Evolutionary conservation across 352 stramenopile genomes (phyloP).

Genomic region (Plasmopara muralis): DNA sequence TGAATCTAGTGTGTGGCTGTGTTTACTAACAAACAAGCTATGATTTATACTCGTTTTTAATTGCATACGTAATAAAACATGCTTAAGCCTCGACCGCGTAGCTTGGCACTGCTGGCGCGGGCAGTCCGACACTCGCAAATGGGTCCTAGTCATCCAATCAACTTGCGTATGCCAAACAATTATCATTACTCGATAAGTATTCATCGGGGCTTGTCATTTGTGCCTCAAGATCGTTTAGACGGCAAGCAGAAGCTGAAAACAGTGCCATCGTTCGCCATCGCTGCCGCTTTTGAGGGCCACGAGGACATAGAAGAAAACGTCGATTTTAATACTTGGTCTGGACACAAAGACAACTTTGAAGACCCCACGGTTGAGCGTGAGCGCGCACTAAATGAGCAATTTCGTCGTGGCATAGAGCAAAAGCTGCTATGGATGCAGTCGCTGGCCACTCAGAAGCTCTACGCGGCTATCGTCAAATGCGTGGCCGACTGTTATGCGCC

Average conservation of each 20-base stretch:
- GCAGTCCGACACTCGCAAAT: slow-evolving; percentile 9
- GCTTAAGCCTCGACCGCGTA: slow-evolving; percentile 11
- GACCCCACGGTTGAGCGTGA: slow-evolving; percentile 16
- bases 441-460: slow-evolving; percentile 33
- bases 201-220: slow-evolving; percentile 16
- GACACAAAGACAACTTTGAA: slow-evolving; percentile 12
- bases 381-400: slow-evolving; percentile 31
- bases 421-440: slow-evolving; percentile 60
- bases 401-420: slow-evolving; percentile 51
- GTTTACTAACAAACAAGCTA: background rate
- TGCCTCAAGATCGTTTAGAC: background rate
- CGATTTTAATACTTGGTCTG: slow-evolving; percentile 12
- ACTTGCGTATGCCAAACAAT: background rate
- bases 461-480: slow-evolving; percentile 34
- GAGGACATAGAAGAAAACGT: slow-evolving; percentile 36
- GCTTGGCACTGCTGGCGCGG: slow-evolving; percentile 16
- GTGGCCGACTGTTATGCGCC: slow-evolving; percentile 60
- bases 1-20: slow-evolving; percentile 15
- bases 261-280: slow-evolving; percentile 44
- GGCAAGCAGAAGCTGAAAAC: slow-evolving; percentile 10
- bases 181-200: background rate
- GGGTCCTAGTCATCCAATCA: background rate
- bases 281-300: slow-evolving; percentile 46
- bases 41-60: too few species aligned
- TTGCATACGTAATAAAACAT: slow-evolving; percentile 2